These are phyloP conservation scores for Globisporangium orthogonon DNA, from an alignment of 352 stramenopile genomes.

Conservation along the genomic window DNA sequence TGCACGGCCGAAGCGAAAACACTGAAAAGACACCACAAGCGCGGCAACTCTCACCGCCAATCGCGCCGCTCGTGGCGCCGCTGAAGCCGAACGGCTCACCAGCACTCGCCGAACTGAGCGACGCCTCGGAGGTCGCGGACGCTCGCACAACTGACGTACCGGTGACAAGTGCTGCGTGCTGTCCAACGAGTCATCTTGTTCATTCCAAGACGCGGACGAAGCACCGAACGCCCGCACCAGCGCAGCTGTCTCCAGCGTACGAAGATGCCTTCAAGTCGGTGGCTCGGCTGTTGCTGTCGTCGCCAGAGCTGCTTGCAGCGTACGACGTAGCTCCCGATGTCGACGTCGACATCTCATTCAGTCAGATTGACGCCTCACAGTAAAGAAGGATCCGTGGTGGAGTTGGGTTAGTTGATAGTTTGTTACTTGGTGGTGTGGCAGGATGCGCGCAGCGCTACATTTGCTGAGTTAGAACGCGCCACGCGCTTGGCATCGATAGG, in stretches of 20 bases:
- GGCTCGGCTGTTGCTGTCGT: conserved; percentile 20
- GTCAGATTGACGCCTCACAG: conserved; percentile 10
- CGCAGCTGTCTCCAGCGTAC: conserved; percentile 9
- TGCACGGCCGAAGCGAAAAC: neutral
- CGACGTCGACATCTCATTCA: conserved; percentile 16
- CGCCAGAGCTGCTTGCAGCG: neutral
- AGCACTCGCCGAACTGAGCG: neutral
- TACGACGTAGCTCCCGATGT: conserved; percentile 17
- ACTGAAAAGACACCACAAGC: neutral
- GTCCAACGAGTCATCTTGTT: no score
- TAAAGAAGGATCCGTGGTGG: no score
- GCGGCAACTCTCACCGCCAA: neutral
- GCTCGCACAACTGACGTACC: neutral
- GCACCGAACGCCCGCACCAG: neutral
- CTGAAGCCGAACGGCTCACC: neutral
- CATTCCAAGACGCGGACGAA: no score
- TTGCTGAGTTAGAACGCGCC: neutral
- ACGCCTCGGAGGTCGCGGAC: neutral
- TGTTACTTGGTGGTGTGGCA: neutral
- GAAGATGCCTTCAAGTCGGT: conserved; percentile 38
- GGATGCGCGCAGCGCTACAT: neutral
- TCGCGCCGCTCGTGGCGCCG: no score
- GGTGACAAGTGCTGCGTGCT: neutral
- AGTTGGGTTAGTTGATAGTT: neutral
- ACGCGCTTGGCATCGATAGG: no score